Evolutionary conservation across 306 rosid species (phyloP).

Genomic region (Cotoneaster glaucophyllus): DNA sequence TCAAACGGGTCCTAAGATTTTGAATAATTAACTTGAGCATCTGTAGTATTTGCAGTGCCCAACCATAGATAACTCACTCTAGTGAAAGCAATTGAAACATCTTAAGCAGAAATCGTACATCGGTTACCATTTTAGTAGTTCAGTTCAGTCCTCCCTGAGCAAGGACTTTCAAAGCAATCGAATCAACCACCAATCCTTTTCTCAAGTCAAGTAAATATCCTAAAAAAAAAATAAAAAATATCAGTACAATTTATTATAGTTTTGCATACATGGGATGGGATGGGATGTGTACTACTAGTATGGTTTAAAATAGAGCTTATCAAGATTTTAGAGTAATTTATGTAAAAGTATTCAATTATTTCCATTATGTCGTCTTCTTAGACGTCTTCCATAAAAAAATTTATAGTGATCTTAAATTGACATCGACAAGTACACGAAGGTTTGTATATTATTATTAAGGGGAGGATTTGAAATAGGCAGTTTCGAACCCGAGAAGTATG

Average conservation of each 20-base stretch:
- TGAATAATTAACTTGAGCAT: too few relatives aligned
- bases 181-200: not conserved
- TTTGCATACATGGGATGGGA: not conserved
- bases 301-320: not conserved
- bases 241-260: not conserved
- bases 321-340: not conserved
- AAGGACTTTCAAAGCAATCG: not conserved
- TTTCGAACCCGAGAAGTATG: too few relatives aligned
- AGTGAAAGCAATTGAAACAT: too few relatives aligned
- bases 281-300: not conserved
- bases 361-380: not conserved
- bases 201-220: not conserved
- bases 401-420: not conserved
- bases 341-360: not conserved
- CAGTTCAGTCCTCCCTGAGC: too few relatives aligned
- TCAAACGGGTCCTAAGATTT: too few relatives aligned
- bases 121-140: too few relatives aligned
- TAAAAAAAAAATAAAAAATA: too few relatives aligned
- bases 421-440: not conserved
- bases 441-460: not conserved
- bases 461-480: too few relatives aligned
- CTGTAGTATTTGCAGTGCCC: too few relatives aligned
- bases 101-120: too few relatives aligned
- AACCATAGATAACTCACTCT: too few relatives aligned
- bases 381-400: not conserved